Percentiles rank a stretch among this genome's conserved stretches.
phyloP scores from a whole-genome alignment of 805 yeast genomes.

The Candida suzukii region DNA sequence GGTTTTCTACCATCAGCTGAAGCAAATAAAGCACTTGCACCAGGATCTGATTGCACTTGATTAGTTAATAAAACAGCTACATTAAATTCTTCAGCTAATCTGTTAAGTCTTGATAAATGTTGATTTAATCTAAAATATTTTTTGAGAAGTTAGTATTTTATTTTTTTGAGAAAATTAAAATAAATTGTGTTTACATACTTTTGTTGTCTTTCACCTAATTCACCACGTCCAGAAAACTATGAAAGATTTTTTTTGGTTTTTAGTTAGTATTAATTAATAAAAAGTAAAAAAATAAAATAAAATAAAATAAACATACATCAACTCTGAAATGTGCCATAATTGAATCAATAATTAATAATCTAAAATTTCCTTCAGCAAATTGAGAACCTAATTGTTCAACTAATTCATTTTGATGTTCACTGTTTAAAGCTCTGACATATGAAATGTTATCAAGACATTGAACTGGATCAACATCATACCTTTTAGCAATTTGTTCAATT shows the following conservation, averaged over 20 bases:
- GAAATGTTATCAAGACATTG: conserved; percentile 65
- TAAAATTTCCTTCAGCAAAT: conserved; percentile 60
- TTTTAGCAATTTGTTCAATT: conserved; percentile 54
- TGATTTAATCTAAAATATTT: conserved; percentile 36
- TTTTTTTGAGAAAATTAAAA: background rate
- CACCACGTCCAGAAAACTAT: conserved; percentile 67
- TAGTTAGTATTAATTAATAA: background rate
- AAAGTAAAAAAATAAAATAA: background rate
- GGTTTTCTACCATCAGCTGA: conserved; percentile 82
- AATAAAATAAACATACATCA: conserved; percentile 30
- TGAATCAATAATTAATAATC: conserved; percentile 59
- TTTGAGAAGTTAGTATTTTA: background rate
- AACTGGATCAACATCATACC: conserved; percentile 64
- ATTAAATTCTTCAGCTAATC: conserved; percentile 73
- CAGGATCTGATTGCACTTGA: conserved; percentile 81
- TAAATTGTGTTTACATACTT: conserved; percentile 33
- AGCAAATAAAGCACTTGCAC: conserved; percentile 72
- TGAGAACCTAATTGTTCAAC: conserved; percentile 60
- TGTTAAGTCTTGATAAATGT: conserved; percentile 41
- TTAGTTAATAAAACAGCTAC: conserved; percentile 70
- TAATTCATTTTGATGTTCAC: conserved; percentile 73
- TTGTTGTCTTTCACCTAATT: conserved; percentile 68
- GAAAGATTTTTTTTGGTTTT: no score
- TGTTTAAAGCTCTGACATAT: conserved; percentile 69
- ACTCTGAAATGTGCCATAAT: conserved; percentile 77